Conservation (phyloP, 768 basidiomycete genomes). For the Serpula lacrymans region DNA sequence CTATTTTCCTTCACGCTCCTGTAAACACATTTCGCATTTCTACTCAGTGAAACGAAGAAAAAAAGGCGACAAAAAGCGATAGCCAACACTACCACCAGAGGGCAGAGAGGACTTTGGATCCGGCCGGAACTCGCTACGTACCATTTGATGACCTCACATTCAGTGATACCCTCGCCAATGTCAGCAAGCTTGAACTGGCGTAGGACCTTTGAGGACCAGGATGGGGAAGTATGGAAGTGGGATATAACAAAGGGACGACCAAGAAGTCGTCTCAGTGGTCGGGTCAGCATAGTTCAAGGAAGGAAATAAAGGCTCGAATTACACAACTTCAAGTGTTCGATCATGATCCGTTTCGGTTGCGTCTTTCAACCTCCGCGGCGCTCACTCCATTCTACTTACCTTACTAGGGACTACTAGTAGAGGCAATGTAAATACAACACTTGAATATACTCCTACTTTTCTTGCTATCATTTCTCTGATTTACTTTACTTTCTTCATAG, state of each 20-base stretch:
- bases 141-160: constrained; percentile 89
- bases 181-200: constrained; percentile 77
- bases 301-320: too few relatives aligned
- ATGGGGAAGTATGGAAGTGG: constrained; percentile 34
- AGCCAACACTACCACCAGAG: too few relatives aligned
- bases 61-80: too few relatives aligned
- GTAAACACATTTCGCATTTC: background rate
- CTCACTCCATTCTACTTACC: too few relatives aligned
- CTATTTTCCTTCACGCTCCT: constrained; percentile 63
- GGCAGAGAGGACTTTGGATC: constrained; percentile 4
- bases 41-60: background rate
- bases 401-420: too few relatives aligned
- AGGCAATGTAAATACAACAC: too few relatives aligned
- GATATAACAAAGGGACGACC: constrained; percentile 26
- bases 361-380: too few relatives aligned
- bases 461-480: too few relatives aligned
- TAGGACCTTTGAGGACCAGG: constrained; percentile 32
- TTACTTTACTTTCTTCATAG: too few relatives aligned
- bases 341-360: too few relatives aligned
- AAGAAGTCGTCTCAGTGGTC: constrained; percentile 18
- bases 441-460: too few relatives aligned
- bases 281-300: constrained; percentile 7
- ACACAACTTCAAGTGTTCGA: too few relatives aligned
- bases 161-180: constrained; percentile 89
- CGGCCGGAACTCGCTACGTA: constrained; percentile 38